These are phyloP conservation scores for Kurtzmaniella quercitrusa DNA, from an alignment of 1,139 yeast genomes.

Conservation along the genomic window DNA sequence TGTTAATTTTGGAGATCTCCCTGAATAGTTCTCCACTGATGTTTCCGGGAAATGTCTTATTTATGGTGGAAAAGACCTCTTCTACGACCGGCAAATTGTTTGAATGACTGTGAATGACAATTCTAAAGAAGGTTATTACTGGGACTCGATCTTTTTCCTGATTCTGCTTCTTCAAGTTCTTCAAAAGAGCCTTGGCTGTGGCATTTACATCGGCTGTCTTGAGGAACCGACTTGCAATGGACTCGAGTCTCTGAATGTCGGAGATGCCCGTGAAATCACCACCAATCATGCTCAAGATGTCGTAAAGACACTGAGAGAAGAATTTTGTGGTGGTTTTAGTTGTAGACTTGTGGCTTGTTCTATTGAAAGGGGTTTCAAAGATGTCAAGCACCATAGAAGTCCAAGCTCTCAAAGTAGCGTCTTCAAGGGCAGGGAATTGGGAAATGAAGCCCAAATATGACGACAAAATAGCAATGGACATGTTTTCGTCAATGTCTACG, in stretches of 20 bases:
- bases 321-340: constrained; percentile 30
- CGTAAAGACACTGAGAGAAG: constrained; percentile 13
- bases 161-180: constrained; percentile 4
- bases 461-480: constrained; percentile 17
- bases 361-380: constrained; percentile 22
- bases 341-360: constrained; percentile 20
- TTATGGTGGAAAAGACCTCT: constrained; percentile 34
- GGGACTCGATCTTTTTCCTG: constrained; percentile 8
- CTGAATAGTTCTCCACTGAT: constrained; percentile 36
- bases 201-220: neutral
- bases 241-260: neutral
- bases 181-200: neutral
- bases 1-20: constrained; percentile 33
- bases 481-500: constrained; percentile 30
- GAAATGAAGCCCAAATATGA: constrained; percentile 11
- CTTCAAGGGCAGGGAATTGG: neutral
- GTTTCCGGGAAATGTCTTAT: constrained; percentile 21
- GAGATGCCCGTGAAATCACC: neutral
- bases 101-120: constrained; percentile 22
- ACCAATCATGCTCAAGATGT: neutral
- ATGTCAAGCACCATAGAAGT: constrained; percentile 18
- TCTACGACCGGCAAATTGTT: constrained; percentile 38
- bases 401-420: constrained; percentile 18
- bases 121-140: constrained; percentile 20
- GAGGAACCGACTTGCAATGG: neutral